Percentiles rank a stretch among this genome's conserved stretches.
Conservation (phyloP, 2,329 filamentous ascomycete species). For the Exophiala oligosperma region DNA sequence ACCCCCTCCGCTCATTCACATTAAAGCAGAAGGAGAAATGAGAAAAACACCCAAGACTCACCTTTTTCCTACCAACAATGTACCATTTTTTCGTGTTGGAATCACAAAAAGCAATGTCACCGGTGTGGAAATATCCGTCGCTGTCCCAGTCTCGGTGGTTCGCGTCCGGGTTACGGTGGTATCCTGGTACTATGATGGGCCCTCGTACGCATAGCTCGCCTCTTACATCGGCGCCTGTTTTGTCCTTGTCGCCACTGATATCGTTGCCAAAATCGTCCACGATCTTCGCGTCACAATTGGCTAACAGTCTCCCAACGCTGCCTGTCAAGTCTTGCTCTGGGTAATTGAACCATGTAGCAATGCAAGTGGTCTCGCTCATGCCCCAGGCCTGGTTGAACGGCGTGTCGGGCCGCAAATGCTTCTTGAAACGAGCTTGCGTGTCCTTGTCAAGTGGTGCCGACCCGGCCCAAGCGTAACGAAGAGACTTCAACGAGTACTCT, state of each 20-base stretch:
- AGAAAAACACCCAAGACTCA: constrained; percentile 25
- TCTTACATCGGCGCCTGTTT: constrained; percentile 46
- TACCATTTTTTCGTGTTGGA: constrained; percentile 70
- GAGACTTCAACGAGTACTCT: constrained; percentile 38
- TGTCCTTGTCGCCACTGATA: constrained; percentile 34
- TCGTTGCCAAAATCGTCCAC: constrained; percentile 58
- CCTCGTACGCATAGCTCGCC: constrained; percentile 49
- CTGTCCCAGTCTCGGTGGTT: constrained; percentile 37
- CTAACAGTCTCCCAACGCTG: constrained; percentile 48
- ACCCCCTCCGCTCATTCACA: too few relatives aligned
- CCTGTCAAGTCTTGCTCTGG: constrained; percentile 48
- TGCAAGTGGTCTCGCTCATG: constrained; percentile 53
- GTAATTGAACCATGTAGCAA: constrained; percentile 29
- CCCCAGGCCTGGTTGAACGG: constrained; percentile 53
- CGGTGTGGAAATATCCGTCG: constrained; percentile 58
- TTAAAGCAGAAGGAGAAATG: too few relatives aligned
- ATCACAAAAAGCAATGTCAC: constrained; percentile 62
- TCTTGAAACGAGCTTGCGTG: constrained; percentile 41
- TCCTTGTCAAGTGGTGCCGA: constrained; percentile 50
- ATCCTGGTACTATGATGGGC: constrained; percentile 37
- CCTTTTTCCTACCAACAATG: constrained; percentile 26
- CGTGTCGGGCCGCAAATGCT: constrained; percentile 41
- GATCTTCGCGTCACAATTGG: constrained; percentile 40
- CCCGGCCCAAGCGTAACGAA: constrained; percentile 48
- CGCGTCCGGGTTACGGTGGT: constrained; percentile 39